phyloP scores from a whole-genome alignment of 148 eudicot genomes.

The Rhododendron ovatum region DNA sequence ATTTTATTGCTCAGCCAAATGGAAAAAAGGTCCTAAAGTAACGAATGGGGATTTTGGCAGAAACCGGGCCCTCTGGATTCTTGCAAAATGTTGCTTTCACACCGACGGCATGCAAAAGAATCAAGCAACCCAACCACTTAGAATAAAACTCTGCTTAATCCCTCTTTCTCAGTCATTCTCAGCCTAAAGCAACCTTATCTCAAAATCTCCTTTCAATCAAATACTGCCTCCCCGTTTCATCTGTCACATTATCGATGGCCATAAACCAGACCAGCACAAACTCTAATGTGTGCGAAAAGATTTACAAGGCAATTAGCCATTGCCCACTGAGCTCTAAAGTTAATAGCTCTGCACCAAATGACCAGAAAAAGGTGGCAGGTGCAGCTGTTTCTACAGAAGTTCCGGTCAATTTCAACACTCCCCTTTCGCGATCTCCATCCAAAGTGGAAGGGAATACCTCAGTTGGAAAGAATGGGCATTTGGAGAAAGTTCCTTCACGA shows the following conservation, averaged over 20 bases:
- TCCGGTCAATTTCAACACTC: slow-evolving; percentile 4
- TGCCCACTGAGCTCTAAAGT: background rate
- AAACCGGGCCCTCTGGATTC: background rate
- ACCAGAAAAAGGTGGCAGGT: background rate
- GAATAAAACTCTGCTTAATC: background rate
- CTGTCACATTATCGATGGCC: slow-evolving; percentile 18
- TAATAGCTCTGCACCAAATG: background rate
- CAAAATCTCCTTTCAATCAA: background rate
- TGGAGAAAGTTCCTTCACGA: background rate
- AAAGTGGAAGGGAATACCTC: background rate
- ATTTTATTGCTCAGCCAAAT: background rate
- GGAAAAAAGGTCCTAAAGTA: background rate
- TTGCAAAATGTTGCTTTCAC: background rate
- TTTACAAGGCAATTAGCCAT: slow-evolving; percentile 12
- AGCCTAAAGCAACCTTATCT: background rate
- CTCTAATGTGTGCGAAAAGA: slow-evolving; percentile 13
- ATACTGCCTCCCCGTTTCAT: background rate
- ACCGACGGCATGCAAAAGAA: background rate
- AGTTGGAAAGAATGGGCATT: background rate
- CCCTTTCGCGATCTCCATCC: background rate
- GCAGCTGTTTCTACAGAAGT: background rate
- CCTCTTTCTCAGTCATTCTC: background rate
- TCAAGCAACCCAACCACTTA: background rate
- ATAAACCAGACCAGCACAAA: slow-evolving; percentile 10
- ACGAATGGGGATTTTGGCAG: background rate